Evolutionary conservation across 2,329 filamentous ascomycete genomes (phyloP).

Genomic region (Coniochaeta sp.): DNA sequence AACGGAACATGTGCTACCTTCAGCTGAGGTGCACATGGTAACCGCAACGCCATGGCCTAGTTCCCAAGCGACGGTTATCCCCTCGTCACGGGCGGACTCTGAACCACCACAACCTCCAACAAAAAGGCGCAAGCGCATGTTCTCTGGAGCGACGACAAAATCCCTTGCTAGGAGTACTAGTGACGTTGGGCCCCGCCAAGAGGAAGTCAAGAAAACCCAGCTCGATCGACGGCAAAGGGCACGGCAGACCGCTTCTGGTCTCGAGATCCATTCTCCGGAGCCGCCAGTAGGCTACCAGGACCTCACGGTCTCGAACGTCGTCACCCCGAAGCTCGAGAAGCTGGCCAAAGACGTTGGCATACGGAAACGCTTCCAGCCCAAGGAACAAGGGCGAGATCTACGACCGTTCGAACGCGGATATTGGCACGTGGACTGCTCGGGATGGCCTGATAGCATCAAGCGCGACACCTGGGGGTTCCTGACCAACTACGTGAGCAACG

Average conservation of each 20-base stretch:
- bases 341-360: conserved; percentile 48
- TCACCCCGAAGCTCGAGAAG: conserved; percentile 48
- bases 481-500: conserved; percentile 49
- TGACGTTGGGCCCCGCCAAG: conserved; percentile 20
- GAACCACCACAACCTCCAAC: conserved; percentile 23
- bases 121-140: conserved; percentile 17
- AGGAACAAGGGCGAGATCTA: conserved; percentile 38
- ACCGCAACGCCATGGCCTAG: not conserved
- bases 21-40: not conserved
- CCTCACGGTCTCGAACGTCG: conserved; percentile 39
- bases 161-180: conserved; percentile 24
- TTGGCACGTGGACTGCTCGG: conserved; percentile 59
- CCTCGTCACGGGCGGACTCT: conserved; percentile 19
- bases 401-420: conserved; percentile 65
- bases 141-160: conserved; percentile 11
- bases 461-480: conserved; percentile 56
- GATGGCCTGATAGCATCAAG: conserved; percentile 44
- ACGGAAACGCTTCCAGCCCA: conserved; percentile 45
- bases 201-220: not conserved
- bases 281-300: conserved; percentile 39
- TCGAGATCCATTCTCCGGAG: conserved; percentile 47
- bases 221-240: not conserved
- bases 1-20: not conserved
- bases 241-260: conserved; percentile 19
- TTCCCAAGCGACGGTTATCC: not conserved